Base-by-base conservation (phyloP, 2,329 filamentous ascomycete species). In the Sporothrix phasma region DNA sequence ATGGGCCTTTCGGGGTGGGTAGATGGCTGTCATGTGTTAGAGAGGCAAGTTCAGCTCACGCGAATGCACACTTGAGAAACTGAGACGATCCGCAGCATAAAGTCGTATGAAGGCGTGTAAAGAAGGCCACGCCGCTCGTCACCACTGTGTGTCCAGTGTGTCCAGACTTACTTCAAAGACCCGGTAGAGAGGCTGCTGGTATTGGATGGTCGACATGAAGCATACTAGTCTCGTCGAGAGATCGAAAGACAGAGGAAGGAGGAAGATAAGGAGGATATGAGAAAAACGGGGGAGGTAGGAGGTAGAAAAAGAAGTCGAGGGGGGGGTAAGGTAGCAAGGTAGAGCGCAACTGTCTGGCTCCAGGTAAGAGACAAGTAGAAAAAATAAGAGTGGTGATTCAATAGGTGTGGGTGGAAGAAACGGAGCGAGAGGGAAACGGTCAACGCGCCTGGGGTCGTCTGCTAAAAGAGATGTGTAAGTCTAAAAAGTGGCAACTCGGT, bases 191-290 rank as follows among this genome's bases (percentile, higher is more conserved):
- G 79, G 76, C 72, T 79, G 80, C 70, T 80, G 79, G 73, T 82
- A 81, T 77, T 82, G 84, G 73, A 76, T 74, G 73, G 78, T 73
- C 80, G 82, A 84, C 82, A 84, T 84, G 74, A 83, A 81, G 76
- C 77, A 39, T 37, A n/a, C 1, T 29, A 37, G 26, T n/a, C 49
- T 56, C 39, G 37, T 56, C 19, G 51, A 59, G 49, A 49, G 43
- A 59, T 46, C 22, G 34, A 39, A 29, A 43, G 34, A 45, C 13
- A 22, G 19, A 53, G n/a, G 47, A 34, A 49, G 8, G 37, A 3
- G 26, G 8, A 41, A 45, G 22, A 39, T 22, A 49, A 51, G 46
- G 56, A 37, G 31, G 15, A 37, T 47, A 54, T 34, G 41, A 41
- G n/a, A 47, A 54, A 58, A 60, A 26, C 15, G 39, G 34, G 47